Percentiles rank a stretch among this genome's conserved stretches.
Evolutionary conservation across 2,329 filamentous ascomycete species (phyloP).

Genomic region (Nannizzia gypsea): DNA sequence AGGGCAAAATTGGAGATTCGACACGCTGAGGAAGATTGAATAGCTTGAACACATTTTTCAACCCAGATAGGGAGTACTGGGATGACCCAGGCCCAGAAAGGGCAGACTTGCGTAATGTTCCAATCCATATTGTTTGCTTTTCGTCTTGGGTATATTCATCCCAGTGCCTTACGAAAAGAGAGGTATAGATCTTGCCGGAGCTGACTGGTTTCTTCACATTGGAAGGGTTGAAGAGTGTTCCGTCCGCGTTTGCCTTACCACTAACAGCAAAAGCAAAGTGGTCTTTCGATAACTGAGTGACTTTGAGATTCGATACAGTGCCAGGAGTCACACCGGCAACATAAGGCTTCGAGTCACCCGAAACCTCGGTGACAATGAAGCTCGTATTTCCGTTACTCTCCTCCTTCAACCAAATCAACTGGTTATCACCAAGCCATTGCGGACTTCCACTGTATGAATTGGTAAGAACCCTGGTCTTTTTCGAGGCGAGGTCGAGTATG

Average conservation of each 20-base stretch:
- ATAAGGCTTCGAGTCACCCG: conserved; percentile 27
- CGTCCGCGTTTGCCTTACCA: conserved; percentile 38
- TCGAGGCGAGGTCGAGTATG: conserved; percentile 33
- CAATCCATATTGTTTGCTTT: conserved; percentile 40
- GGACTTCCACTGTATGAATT: conserved; percentile 35
- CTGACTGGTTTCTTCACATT: conserved; percentile 36
- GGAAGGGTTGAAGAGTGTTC: conserved; percentile 40
- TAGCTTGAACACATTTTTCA: conserved; percentile 27
- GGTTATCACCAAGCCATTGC: conserved; percentile 36
- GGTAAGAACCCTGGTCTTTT: conserved; percentile 32
- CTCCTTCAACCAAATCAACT: conserved; percentile 37
- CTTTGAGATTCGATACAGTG: conserved; percentile 36
- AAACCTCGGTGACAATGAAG: conserved; percentile 34
- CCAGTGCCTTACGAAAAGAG: conserved; percentile 44
- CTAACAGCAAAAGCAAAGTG: conserved; percentile 37
- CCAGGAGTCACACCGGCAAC: conserved; percentile 29
- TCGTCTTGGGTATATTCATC: conserved; percentile 40
- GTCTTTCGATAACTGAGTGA: conserved; percentile 31
- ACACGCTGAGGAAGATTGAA: conserved; percentile 28
- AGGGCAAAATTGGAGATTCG: conserved; percentile 39
- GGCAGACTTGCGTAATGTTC: conserved; percentile 32
- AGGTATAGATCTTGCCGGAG: conserved; percentile 40
- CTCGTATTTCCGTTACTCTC: conserved; percentile 37
- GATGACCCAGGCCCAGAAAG: conserved; percentile 15
- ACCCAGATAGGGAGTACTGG: conserved; percentile 29